Evolutionary conservation across 164 flowering plant species (phyloP), one percentile per base, ranked within the genome.

Genomic region (Vitis labrusca): DNA sequence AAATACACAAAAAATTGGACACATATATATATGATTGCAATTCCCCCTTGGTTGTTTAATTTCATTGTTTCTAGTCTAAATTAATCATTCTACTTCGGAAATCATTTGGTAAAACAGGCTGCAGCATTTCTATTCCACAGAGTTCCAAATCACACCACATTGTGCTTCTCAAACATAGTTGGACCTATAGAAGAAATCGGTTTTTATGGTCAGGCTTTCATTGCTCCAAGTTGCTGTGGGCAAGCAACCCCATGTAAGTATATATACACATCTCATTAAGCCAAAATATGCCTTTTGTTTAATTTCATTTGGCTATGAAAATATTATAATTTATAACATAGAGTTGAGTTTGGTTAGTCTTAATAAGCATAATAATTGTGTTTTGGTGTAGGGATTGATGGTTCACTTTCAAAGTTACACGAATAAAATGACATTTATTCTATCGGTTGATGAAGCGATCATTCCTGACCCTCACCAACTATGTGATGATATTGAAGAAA

Each of bases 381-480:
- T 0, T 23, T 14, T 44, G 32, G 9, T 50, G 56, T 72, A 78
- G 83, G 81, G 76, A 14, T 56, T 78, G 71, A 68, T 73, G 76
- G 66, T 80, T 5, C 67, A 78, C n/a, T 74, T 74, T 17, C 76
- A 70, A 27, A 83, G 82, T 17, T 78, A 76, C n/a, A 65, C 30
- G 4, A 69, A 83, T 60, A 72, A 80, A 63, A 73, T 83, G 73
- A 80, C 77, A 10, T 62, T 80, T 30, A 78, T 74, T 14, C 47
- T 83, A 29, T 76, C 84, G 16, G 82, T 71, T 2, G 84, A 83
- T 50, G 79, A 74, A 63, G 66, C 47, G 19, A 56, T 64, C 5
- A 61, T 83, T 16, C 80, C 83, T 47, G 73, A 80, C 63, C 80
- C 85, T 66, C 75, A 77, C 64, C 71, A 68, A 55, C 64, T 83